Evolutionary conservation across 225 moss, liverwort and hornwort species (phyloP), one percentile per base, ranked within the genome.

Genomic region (Physcomitrium patens): DNA sequence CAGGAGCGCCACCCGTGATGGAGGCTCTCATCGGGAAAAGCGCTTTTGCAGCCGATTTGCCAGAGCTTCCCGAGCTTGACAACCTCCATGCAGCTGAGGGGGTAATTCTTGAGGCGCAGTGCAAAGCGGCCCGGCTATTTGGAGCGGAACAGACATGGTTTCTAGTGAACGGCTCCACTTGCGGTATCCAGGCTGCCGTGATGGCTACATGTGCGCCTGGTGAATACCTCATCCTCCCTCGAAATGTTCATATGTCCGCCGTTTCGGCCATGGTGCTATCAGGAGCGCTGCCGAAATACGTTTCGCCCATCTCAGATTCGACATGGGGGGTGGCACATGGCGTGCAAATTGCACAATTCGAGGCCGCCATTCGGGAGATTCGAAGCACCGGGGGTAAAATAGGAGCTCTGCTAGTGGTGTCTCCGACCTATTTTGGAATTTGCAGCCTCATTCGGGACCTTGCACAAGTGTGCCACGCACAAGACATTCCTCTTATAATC

Each of bases 31-130:
- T 94, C 16, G 89, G 96, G 18, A 57, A 9, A 28, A 54, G 59
- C 31, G 60, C 81, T 2, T 96, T 96, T 26, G 85, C 81, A 8
- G 90, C 85, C 49, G 94, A 92, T 59, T 80, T 94, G 24, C 89
- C 96, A 3, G 94, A 92, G 82, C 89, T 94, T 56, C 87, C 91
- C n/a, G 94, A 92, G 81, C 91, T 97, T 14, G 96, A 94, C 85
- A 96, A 92, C 70, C 78, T 96, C 16, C 94, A 94, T 67, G 80
- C 89, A 1, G 87, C 92, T 1, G 81, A 87, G 27, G 89, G 89
- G 27, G 92, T 87, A 31, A 93, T 97, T 67, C 78, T 64, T 5
- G 76, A 88, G 69, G 92, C 94, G 16, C 92, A 97, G 73, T 54
- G 55, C 16, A 79, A 73, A 74, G 96, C 96, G 19, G 91, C 96